Conservation (phyloP, 306 rosid species). For the Corylus heterophylla region DNA sequence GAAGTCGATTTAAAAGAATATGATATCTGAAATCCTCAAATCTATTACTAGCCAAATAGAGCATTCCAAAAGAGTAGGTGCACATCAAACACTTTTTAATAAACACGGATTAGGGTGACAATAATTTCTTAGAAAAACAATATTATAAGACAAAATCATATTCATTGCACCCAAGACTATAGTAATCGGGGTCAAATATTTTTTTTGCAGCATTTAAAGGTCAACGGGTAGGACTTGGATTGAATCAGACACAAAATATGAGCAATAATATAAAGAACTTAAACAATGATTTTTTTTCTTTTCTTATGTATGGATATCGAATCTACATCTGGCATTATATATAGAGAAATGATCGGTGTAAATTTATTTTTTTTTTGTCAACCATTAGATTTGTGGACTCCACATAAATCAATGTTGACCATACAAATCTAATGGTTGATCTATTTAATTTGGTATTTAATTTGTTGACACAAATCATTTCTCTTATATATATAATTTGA, state of each 20-base stretch:
- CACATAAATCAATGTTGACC: too few species aligned
- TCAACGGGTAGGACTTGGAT: not conserved
- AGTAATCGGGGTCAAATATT: too few species aligned
- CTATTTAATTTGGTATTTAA: too few species aligned
- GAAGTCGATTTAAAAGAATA: not conserved
- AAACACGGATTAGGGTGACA: not conserved
- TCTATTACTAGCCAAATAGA: slow-evolving; percentile 14
- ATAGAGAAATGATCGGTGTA: too few species aligned
- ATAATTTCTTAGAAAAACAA: not conserved
- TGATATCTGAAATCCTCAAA: not conserved
- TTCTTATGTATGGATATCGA: too few species aligned
- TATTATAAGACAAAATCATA: not conserved
- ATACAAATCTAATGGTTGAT: too few species aligned
- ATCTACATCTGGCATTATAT: not conserved
- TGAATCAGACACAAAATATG: too few species aligned
- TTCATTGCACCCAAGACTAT: not conserved
- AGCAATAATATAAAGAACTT: not conserved
- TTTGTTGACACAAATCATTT: too few species aligned
- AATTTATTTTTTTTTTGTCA: too few species aligned
- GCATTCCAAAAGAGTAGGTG: slow-evolving; percentile 10
- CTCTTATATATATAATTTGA: too few species aligned
- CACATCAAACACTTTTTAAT: slow-evolving; percentile 3
- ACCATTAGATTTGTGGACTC: too few species aligned
- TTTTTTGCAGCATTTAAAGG: not conserved
- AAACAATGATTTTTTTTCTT: not conserved